Percentiles rank a stretch among this genome's conserved stretches.
Conservation (phyloP, 805 yeast genomes). For the Teunomyces lycoperdinae region DNA sequence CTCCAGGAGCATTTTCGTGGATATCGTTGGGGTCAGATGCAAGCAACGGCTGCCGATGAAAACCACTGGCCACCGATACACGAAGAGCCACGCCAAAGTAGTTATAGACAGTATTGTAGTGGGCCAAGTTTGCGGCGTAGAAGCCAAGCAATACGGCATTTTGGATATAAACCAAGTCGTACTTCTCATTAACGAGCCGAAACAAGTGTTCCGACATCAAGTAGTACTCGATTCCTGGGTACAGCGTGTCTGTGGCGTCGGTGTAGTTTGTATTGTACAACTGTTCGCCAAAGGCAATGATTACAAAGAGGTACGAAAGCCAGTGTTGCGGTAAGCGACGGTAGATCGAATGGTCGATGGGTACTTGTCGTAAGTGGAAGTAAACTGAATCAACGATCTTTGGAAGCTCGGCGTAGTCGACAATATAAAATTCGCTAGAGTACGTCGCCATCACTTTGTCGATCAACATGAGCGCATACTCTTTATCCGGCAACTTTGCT, state of each 20-base stretch:
- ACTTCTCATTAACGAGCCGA: conserved; percentile 29
- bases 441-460: conserved; percentile 26
- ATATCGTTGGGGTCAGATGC: no score
- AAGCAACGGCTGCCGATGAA: conserved; percentile 24
- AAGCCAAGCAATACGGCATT: conserved; percentile 32
- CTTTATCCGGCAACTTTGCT: neutral
- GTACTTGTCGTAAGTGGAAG: neutral
- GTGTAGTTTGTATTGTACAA: conserved; percentile 13
- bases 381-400: conserved; percentile 8
- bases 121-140: conserved; percentile 34
- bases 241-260: conserved; percentile 4
- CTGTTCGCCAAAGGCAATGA: conserved; percentile 41
- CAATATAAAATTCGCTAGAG: conserved; percentile 34
- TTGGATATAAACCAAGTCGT: conserved; percentile 33
- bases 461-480: conserved; percentile 15
- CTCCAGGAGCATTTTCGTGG: no score
- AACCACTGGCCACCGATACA: conserved; percentile 36
- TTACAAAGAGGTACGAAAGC: conserved; percentile 23
- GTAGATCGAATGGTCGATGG: neutral
- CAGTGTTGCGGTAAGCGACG: neutral
- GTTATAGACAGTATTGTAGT: conserved; percentile 38
- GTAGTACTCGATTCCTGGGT: conserved; percentile 35
- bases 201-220: conserved; percentile 31
- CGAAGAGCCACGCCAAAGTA: conserved; percentile 40
- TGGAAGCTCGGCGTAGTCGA: conserved; percentile 24